Percentiles rank a stretch among this genome's conserved stretches.
These are phyloP conservation scores for Anthoceros angustus DNA, from an alignment of 225 moss, liverwort and hornwort species.

Conservation along the genomic window DNA sequence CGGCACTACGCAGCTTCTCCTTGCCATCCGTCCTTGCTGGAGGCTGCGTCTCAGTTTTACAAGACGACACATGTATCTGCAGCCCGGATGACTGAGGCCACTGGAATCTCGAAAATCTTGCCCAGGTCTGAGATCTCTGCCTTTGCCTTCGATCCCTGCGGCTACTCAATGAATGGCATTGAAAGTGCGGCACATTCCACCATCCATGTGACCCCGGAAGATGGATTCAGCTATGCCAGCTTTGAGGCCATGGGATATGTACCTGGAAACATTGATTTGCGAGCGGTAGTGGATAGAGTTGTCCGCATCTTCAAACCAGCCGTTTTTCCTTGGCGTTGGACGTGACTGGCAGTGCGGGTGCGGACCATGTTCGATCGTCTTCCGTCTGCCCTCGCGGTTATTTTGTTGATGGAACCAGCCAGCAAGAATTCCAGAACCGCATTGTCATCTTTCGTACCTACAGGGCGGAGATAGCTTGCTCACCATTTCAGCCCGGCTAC, in stretches of 20 bases:
- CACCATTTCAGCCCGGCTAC: not conserved
- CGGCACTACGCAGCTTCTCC: conserved; percentile 6
- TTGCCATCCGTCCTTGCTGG: conserved; percentile 35
- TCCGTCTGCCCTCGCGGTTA: conserved; percentile 35
- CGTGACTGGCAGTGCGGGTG: conserved; percentile 24
- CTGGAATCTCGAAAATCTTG: conserved; percentile 38
- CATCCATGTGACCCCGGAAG: conserved; percentile 72
- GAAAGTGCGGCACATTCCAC: conserved; percentile 62
- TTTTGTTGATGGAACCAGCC: conserved; percentile 51
- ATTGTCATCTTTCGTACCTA: too few relatives aligned
- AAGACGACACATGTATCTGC: conserved; percentile 23
- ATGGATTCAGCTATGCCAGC: conserved; percentile 64
- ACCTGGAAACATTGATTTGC: conserved; percentile 35
- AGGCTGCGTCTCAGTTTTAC: conserved; percentile 29
- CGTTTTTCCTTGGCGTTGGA: conserved; percentile 46
- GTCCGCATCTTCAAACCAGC: conserved; percentile 43
- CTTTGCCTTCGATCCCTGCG: conserved; percentile 73
- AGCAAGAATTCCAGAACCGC: conserved; percentile 30
- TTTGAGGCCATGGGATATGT: conserved; percentile 78
- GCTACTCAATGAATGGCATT: conserved; percentile 79
- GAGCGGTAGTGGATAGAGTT: conserved; percentile 28
- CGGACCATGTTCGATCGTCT: conserved; percentile 14
- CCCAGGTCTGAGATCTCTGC: conserved; percentile 44
- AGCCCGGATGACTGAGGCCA: conserved; percentile 39
- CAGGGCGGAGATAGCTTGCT: not conserved